Evolutionary conservation across 495 filamentous ascomycete species (phyloP).

Genomic region (Penicillium macrosclerotiorum): DNA sequence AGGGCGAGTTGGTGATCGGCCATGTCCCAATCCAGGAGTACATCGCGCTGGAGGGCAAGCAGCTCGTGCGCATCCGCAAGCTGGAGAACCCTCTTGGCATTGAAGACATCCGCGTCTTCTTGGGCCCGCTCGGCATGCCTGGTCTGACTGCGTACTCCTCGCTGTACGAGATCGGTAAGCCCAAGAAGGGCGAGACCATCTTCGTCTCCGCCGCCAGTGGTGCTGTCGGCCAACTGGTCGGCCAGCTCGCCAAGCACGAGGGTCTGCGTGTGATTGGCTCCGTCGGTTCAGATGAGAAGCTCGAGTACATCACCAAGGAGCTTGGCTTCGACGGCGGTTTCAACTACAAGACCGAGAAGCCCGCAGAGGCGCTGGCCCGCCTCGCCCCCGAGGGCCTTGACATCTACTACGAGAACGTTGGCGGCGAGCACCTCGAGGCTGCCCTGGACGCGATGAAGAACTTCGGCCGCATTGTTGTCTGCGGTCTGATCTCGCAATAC

Average conservation of each 20-base stretch:
- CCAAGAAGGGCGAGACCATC: conserved; percentile 85
- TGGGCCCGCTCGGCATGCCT: conserved; percentile 83
- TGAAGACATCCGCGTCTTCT: conserved; percentile 49
- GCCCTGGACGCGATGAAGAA: conserved; percentile 66
- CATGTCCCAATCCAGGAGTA: conserved; percentile 63
- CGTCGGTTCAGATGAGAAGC: conserved; percentile 66
- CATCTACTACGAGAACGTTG: conserved; percentile 96
- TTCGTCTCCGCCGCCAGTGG: conserved; percentile 81
- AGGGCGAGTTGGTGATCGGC: conserved; percentile 67
- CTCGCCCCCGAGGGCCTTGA: conserved; percentile 82
- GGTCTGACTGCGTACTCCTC: conserved; percentile 81
- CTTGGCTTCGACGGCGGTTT: conserved; percentile 69
- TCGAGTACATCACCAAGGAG: conserved; percentile 63
- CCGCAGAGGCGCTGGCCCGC: conserved; percentile 65
- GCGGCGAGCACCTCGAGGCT: conserved; percentile 83
- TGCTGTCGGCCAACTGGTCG: conserved; percentile 81
- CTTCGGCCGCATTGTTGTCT: conserved; percentile 67
- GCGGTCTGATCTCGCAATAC: conserved; percentile 77
- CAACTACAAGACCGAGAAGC: conserved; percentile 75
- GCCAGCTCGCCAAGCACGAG: conserved; percentile 83
- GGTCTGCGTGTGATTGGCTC: conserved; percentile 81
- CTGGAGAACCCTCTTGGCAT: conserved; percentile 46
- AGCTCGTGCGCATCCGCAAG: conserved; percentile 29
- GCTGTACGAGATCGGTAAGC: conserved; percentile 78
- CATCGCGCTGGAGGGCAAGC: conserved; percentile 26